Evolutionary conservation across 2,329 filamentous ascomycete species (phyloP).

Genomic region (Colletotrichum sp.): DNA sequence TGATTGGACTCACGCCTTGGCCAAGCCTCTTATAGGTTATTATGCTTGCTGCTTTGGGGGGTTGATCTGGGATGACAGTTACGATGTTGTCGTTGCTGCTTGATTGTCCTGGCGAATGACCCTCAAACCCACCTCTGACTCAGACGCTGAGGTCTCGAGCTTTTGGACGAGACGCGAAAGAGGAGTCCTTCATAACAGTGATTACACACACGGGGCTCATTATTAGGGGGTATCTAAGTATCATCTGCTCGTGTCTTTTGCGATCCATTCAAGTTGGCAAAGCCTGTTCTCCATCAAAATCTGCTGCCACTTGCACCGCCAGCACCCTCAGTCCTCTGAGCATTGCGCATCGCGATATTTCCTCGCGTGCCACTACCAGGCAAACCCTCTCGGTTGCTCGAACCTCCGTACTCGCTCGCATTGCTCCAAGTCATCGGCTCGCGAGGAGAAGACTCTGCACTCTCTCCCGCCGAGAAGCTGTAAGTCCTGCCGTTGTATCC

Average conservation of each 20-base stretch:
- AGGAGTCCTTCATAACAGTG: not conserved
- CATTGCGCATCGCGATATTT: not conserved
- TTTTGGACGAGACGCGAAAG: accelerated
- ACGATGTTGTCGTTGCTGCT: too few species aligned
- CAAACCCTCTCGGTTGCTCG: not conserved
- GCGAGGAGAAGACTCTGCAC: conserved; percentile 23
- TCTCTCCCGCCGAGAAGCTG: conserved; percentile 29
- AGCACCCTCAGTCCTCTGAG: not conserved
- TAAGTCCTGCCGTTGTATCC: conserved; percentile 27
- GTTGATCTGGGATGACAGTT: too few species aligned
- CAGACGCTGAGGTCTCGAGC: accelerated
- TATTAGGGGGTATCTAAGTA: not conserved
- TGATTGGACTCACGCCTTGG: too few species aligned
- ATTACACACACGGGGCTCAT: not conserved
- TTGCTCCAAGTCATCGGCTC: conserved; percentile 31
- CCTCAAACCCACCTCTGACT: not conserved
- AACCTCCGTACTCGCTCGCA: conserved; percentile 29
- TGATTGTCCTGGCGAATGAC: too few species aligned
- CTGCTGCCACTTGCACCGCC: not conserved
- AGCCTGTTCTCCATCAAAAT: not conserved
- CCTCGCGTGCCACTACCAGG: not conserved
- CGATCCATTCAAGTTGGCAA: not conserved
- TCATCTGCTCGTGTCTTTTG: not conserved
- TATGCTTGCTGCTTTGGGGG: too few species aligned
- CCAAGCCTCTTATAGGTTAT: too few species aligned